A percentile compares a stretch with the other conserved stretches of the same genome.
Conservation (phyloP, 2,329 filamentous ascomycete species). For the Fusarium staphyleae region DNA sequence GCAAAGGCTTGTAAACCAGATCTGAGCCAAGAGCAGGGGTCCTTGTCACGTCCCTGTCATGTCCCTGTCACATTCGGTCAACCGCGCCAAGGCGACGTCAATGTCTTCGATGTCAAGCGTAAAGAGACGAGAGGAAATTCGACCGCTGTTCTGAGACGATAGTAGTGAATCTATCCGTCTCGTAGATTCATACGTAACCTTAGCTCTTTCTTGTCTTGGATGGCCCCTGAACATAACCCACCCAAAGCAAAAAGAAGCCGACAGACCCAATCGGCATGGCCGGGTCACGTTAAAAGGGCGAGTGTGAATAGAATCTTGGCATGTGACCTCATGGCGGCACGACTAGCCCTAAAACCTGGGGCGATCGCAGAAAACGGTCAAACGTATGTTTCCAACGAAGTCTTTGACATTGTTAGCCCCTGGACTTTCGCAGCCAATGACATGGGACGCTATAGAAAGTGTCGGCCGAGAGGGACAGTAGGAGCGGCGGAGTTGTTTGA, state of each 20-base stretch:
- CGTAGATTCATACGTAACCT: conserved; percentile 2
- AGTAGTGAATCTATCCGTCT: neutral
- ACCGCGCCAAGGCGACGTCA: conserved; percentile 7
- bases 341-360: conserved; percentile 36
- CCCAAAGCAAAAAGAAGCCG: conserved; percentile 2
- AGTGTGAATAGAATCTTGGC: conserved; percentile 16
- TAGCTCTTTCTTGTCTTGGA: conserved; percentile 11
- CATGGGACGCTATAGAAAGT: neutral
- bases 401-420: conserved; percentile 5
- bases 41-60: too few species aligned
- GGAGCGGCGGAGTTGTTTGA: conserved; percentile 2
- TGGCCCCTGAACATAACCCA: conserved; percentile 4
- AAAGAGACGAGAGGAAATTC: neutral
- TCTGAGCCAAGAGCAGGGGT: conserved; percentile 31
- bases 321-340: conserved; percentile 37
- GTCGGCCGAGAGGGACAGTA: conserved; percentile 33
- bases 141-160: neutral
- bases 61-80: conserved; percentile 1
- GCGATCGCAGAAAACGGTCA: conserved; percentile 17
- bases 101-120: conserved; percentile 7
- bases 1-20: conserved; percentile 32
- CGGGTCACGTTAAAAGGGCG: conserved; percentile 3
- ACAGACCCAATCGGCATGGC: conserved; percentile 19
- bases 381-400: conserved; percentile 16
- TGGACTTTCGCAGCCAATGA: conserved; percentile 24